Percentiles rank a stretch among this genome's conserved stretches.
phyloP scores from a whole-genome alignment of 208 protist species.

The Tritrichomonas musculus region DNA sequence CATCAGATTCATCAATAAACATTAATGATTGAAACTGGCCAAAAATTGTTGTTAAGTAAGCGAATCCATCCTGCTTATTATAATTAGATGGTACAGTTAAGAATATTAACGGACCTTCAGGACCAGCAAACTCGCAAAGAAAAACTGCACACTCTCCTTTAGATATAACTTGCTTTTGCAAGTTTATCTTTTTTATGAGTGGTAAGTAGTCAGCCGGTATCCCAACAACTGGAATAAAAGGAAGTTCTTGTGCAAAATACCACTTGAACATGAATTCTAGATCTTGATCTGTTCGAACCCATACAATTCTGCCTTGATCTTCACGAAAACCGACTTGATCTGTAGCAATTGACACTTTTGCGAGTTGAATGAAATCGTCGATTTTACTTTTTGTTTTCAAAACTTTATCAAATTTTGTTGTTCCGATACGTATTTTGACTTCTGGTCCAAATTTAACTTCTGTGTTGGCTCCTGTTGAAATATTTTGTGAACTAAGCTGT shows the following conservation, averaged over 20 bases:
- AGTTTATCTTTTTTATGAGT: neutral
- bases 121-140: neutral
- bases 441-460: neutral
- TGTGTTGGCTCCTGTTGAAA: neutral
- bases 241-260: slow-evolving; percentile 20
- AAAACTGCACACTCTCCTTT: neutral
- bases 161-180: neutral
- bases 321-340: neutral
- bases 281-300: neutral
- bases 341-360: neutral
- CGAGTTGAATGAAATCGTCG: neutral
- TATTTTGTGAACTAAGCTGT: neutral
- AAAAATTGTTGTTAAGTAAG: neutral
- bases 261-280: neutral
- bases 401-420: neutral
- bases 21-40: neutral
- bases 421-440: neutral
- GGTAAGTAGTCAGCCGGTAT: neutral
- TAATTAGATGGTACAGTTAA: neutral
- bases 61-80: neutral
- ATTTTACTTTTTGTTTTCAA: neutral
- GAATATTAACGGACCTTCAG: neutral
- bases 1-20: slow-evolving; percentile 13
- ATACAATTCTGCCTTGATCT: neutral
- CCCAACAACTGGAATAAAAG: neutral